Evolutionary conservation across 306 rosid species (phyloP).

Genomic region (Hippophae rhamnoides): DNA sequence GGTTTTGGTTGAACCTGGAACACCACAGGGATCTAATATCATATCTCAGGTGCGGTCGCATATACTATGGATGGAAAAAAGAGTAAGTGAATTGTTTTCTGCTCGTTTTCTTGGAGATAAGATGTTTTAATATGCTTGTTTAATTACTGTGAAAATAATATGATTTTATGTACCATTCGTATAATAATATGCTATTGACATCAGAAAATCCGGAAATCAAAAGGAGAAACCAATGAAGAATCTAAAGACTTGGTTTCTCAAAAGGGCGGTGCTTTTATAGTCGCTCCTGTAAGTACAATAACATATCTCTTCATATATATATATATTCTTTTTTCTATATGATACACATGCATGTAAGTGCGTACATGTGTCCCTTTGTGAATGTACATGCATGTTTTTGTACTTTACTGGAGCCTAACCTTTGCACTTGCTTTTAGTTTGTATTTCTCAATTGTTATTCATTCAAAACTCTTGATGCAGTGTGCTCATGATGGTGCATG

Average conservation of each 20-base stretch:
- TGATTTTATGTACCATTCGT: constrained; percentile 1
- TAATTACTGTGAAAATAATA: not conserved
- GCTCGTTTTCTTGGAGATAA: not conserved
- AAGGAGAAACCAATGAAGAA: constrained; percentile 28
- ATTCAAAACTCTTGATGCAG: constrained; percentile 35
- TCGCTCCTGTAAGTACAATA: constrained; percentile 74
- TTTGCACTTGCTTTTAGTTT: not conserved
- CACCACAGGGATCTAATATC: constrained; percentile 82
- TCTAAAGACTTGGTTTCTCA: constrained; percentile 57
- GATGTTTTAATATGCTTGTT: constrained; percentile 9
- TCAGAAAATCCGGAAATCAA: constrained; percentile 57
- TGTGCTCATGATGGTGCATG: constrained; percentile 93
- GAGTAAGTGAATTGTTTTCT: constrained; percentile 33
- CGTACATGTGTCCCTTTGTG: too few species aligned
- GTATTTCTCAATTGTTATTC: constrained; percentile 1
- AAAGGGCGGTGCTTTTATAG: constrained; percentile 60
- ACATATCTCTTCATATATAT: not conserved
- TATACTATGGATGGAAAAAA: constrained; percentile 83
- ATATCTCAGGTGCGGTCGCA: constrained; percentile 97
- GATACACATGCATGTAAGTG: too few species aligned
- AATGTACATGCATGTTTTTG: too few species aligned
- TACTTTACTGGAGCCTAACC: not conserved
- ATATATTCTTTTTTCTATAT: constrained; percentile 6
- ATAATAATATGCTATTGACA: constrained; percentile 8
- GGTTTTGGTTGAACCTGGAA: constrained; percentile 94